These are phyloP conservation scores for Leucocoprinus leucothites DNA, from an alignment of 768 basidiomycete species.

Conservation along the genomic window DNA sequence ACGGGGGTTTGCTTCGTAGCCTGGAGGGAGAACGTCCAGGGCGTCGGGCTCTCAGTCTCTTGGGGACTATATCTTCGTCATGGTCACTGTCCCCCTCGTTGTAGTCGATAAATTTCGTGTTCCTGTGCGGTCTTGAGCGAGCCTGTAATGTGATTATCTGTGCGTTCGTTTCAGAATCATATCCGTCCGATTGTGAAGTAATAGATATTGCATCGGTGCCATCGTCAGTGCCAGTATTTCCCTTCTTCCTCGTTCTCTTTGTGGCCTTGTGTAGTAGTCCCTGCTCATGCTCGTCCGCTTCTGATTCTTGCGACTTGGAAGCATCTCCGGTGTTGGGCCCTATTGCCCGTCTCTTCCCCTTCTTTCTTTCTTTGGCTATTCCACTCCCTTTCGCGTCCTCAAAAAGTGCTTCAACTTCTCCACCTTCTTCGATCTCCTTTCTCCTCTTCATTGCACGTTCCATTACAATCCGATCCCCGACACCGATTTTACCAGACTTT, in stretches of 20 bases:
- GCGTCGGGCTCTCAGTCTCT: no score
- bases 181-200: not conserved
- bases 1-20: not conserved
- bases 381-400: not conserved
- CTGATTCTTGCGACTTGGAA: not conserved
- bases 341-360: conserved; percentile 12
- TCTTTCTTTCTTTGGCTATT: conserved; percentile 1
- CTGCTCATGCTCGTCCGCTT: not conserved
- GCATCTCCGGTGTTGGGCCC: not conserved
- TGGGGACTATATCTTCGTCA: not conserved
- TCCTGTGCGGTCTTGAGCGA: conserved; percentile 5
- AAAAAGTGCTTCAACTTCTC: conserved; percentile 15
- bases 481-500: conserved; percentile 20
- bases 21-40: not conserved
- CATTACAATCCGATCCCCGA: conserved; percentile 52
- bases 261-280: not conserved
- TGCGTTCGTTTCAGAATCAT: not conserved
- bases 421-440: conserved; percentile 44
- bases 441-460: conserved; percentile 49
- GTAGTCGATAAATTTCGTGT: not conserved
- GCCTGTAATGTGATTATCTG: not conserved
- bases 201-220: not conserved
- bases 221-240: not conserved
- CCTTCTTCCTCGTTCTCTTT: not conserved
- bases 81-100: conserved; percentile 1